phyloP scores from a whole-genome alignment of 2,329 filamentous ascomycete genomes.

The Ophiostoma perfectum region DNA sequence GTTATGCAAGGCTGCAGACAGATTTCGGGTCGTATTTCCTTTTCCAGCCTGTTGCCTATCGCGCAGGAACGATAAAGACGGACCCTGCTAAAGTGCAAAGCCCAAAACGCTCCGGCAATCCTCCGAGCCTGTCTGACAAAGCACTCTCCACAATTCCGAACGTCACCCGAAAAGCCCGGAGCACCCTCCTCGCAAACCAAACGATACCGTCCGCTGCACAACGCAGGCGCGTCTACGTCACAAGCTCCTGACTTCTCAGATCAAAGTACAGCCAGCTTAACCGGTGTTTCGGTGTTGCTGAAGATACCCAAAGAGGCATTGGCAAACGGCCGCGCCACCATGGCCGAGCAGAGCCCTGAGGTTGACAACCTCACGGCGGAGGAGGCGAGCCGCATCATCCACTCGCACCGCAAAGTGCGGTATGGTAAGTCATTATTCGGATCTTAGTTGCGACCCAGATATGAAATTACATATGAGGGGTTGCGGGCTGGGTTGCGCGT shows the following conservation, averaged over 20 bases:
- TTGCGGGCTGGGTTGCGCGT: too few species aligned
- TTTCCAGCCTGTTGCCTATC: not conserved
- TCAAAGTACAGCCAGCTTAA: not conserved
- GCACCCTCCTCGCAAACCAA: not conserved
- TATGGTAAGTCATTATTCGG: conserved; percentile 49
- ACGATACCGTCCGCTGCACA: not conserved
- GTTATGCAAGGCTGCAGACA: not conserved
- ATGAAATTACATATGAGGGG: not conserved
- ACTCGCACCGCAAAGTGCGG: conserved; percentile 63
- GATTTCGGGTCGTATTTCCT: not conserved
- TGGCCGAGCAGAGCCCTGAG: conserved; percentile 43
- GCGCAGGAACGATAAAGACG: not conserved
- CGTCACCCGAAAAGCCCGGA: not conserved
- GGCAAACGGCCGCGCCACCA: conserved; percentile 28
- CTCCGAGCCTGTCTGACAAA: not conserved
- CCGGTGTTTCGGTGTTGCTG: not conserved
- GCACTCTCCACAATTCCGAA: conserved; percentile 8
- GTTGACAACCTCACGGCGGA: conserved; percentile 58
- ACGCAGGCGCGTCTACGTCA: conserved; percentile 1
- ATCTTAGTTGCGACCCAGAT: not conserved
- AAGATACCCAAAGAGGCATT: not conserved
- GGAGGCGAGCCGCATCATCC: conserved; percentile 63
- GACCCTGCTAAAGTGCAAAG: not conserved
- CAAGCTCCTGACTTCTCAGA: conserved; percentile 1
- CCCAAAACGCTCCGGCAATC: not conserved